Evolutionary conservation across 148 eudicot species (phyloP), one percentile per base, ranked within the genome.

Genomic region (Rhododendron vialii): DNA sequence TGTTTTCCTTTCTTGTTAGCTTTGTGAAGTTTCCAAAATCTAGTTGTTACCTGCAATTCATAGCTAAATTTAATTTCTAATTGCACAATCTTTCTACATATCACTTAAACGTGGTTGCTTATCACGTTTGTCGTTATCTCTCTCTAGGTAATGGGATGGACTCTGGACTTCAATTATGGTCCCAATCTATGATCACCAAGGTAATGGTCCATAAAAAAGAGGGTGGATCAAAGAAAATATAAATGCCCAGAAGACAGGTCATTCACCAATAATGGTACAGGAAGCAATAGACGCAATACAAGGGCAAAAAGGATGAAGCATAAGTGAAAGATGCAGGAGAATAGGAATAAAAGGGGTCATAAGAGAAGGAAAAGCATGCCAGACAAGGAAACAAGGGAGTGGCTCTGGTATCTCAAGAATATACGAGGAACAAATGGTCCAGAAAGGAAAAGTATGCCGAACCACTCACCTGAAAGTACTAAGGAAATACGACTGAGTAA

Each of bases 121-220:
- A 65, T 65, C 28, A 2, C 14, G 12, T n/a, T 65, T 10, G 7
- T 15, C 2, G 20, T 73, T 33, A 28, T 33, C 77, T 73, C 45
- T 11, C 38, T 73, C 14, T 65, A 95, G 99, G 87, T 87, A 92
- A 86, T 87, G 98, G 95, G 75, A 95, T 93, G 91, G 99, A 94
- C 78, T 82, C 93, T 53, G 94, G 94, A 82, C 61, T 55, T 55
- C 22, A 55, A 18, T 55, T 20, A 55, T 55, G 61, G 22, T 55
- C 61, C 22, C 24, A 55, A 55, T 55, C 61, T 55, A 55, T 55
- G 61, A 55, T 55, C 61, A 18, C 61, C 22, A 55, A 55, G 61
- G 61, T 55, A 55, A 55, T 15, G 61, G 61, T 18, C 61, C 22
- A 55, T 55, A 18, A 55, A 55, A 55, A 17, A 55, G 61, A 17